Evolutionary conservation across 2,329 filamentous ascomycete species (phyloP), one percentile per base, ranked within the genome.

Genomic region (Salinomyces thailandicus): DNA sequence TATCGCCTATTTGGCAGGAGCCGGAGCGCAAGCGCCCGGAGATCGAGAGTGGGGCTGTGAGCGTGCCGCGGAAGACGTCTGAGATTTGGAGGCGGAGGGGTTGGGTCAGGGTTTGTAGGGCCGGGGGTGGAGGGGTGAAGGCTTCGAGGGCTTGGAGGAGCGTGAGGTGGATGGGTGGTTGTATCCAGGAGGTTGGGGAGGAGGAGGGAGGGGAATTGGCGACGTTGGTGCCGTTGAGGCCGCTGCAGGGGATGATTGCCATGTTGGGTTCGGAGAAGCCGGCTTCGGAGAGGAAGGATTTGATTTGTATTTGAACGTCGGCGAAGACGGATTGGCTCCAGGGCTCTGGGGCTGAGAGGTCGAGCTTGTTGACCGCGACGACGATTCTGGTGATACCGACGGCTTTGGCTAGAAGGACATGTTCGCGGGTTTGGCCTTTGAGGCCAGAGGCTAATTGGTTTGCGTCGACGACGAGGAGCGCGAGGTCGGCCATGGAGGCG

Each of bases 281-380:
- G 1, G 87, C 83, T 1, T 79, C 76, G 0, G 74, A 77, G 42
- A 98, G 66, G 57, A 98, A 95, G 0, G 84, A 79, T 0, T 75
- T 76, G 45, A 94, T 78, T 51, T 94, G 85, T 43, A 85, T 75
- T 29, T 75, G 72, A 38, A 98, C 95, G 51, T 93, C 82, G 16
- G 85, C 73, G 49, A 93, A 98, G 2, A 85, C 75, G 4, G 77
- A 78, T 57, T 84, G 68, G 2, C 79, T 83, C 93, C 93, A 98
- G 2, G 28, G 11, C 12, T 48, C 30, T 2, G 53, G 51, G 5
- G 69, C 66, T 5, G 89, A 78, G 12, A 79, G 80, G 57, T 98
- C 91, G 51, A 98, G 79, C 60, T 98, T 98, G 64, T 98, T 98
- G 43, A 98, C 77, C 2, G 85, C 87, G 18, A 98, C 81, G 28